phyloP scores from a whole-genome alignment of 768 basidiomycete genomes.

The Xanthoconium stramineum region DNA sequence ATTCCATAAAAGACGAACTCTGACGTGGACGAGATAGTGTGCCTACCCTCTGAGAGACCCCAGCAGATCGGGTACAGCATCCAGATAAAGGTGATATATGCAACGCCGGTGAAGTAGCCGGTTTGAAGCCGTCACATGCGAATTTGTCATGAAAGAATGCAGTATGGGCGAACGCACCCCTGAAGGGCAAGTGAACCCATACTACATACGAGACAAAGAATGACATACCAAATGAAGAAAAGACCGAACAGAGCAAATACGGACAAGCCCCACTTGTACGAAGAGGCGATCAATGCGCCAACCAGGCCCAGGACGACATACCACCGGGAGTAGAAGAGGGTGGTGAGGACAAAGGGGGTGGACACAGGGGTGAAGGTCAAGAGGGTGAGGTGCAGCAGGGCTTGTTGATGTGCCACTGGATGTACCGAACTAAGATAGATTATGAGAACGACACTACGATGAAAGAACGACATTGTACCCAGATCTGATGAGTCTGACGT shows the following conservation, averaged over 20 bases:
- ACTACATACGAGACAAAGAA: conserved; percentile 1
- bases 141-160: conserved; percentile 10
- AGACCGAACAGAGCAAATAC: conserved; percentile 44
- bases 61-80: conserved; percentile 56
- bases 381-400: conserved; percentile 45
- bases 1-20: conserved; percentile 59
- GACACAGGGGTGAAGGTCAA: conserved; percentile 47
- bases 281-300: conserved; percentile 47
- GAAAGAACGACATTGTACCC: conserved; percentile 31
- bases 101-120: conserved; percentile 34
- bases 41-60: conserved; percentile 52
- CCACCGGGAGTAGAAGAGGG: conserved; percentile 39
- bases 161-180: conserved; percentile 32
- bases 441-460: neutral
- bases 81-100: conserved; percentile 52
- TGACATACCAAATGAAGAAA: conserved; percentile 47
- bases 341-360: conserved; percentile 43
- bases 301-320: conserved; percentile 45
- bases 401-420: conserved; percentile 57
- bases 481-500: conserved; percentile 36
- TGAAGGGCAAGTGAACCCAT: neutral
- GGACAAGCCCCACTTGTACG: conserved; percentile 56
- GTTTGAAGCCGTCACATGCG: conserved; percentile 23
- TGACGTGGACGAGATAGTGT: conserved; percentile 45
- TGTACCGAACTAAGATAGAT: conserved; percentile 41